These are phyloP conservation scores for Fusarium torulosum DNA, from an alignment of 2,329 filamentous ascomycete species.

Conservation along the genomic window DNA sequence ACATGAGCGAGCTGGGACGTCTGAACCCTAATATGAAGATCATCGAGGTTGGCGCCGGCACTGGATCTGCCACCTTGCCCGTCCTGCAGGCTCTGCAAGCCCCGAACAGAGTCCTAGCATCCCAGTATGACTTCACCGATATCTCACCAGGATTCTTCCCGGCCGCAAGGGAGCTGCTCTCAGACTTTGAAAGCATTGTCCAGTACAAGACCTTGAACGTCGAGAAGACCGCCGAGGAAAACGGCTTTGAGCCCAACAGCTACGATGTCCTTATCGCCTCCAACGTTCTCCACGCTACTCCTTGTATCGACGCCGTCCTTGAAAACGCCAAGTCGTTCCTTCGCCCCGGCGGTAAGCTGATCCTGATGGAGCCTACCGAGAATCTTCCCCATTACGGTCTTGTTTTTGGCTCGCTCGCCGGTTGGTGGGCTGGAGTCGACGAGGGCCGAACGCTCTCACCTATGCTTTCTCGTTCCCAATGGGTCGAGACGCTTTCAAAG, in stretches of 20 bases:
- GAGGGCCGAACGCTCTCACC: conserved; percentile 19
- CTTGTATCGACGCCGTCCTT: conserved; percentile 29
- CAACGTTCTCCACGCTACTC: conserved; percentile 49
- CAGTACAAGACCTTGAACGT: conserved; percentile 47
- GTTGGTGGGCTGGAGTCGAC: conserved; percentile 56
- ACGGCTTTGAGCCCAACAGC: conserved; percentile 51
- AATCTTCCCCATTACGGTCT: conserved; percentile 37
- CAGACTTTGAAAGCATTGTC: conserved; percentile 28
- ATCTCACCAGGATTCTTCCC: conserved; percentile 59
- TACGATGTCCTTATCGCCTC: conserved; percentile 55
- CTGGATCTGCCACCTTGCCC: conserved; percentile 54
- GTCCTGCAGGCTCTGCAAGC: conserved; percentile 51
- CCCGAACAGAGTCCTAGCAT: conserved; percentile 4
- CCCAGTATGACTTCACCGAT: conserved; percentile 60
- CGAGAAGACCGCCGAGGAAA: conserved; percentile 46
- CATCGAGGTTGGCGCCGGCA: conserved; percentile 58
- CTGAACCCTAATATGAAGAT: conserved; percentile 47
- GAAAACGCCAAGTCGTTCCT: conserved; percentile 38
- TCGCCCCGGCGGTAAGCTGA: conserved; percentile 47
- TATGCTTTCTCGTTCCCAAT: neutral
- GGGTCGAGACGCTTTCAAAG: neutral
- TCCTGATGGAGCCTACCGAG: conserved; percentile 48
- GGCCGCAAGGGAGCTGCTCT: conserved; percentile 48
- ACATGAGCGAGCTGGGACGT: neutral
- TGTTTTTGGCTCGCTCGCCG: conserved; percentile 52